A percentile compares a stretch with the other conserved stretches of the same genome.
Conservation (phyloP, 179 eudicot genomes). For the Beta lomatogona region DNA sequence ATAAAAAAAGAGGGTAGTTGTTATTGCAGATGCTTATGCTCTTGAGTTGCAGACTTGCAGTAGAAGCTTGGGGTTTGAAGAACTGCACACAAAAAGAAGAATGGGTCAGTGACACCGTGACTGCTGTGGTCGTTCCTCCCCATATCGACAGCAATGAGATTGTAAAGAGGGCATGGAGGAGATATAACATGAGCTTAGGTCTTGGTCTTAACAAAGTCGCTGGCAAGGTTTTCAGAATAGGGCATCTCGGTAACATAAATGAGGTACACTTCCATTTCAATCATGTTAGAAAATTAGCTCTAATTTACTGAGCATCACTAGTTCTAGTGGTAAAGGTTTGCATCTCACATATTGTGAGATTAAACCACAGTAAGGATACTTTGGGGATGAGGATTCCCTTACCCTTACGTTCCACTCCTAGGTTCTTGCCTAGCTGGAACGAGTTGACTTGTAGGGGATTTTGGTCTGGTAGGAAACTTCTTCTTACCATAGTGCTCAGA, state of each 20-base stretch:
- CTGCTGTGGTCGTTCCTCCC: slow-evolving; percentile 90
- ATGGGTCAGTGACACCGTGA: slow-evolving; percentile 97
- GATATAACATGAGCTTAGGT: slow-evolving; percentile 96
- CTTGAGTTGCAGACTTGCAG: slow-evolving; percentile 75
- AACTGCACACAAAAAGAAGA: slow-evolving; percentile 97
- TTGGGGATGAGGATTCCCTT: too few relatives aligned
- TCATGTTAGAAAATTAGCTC: not conserved
- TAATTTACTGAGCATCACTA: not conserved
- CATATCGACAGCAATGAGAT: slow-evolving; percentile 77
- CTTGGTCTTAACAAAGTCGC: slow-evolving; percentile 98
- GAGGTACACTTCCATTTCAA: slow-evolving; percentile 36
- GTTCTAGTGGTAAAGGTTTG: too few relatives aligned
- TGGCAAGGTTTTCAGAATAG: slow-evolving; percentile 98
- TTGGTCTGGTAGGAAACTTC: too few relatives aligned
- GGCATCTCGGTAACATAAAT: slow-evolving; percentile 93
- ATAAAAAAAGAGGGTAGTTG: not conserved
- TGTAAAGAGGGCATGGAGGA: slow-evolving; percentile 81
- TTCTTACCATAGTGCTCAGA: too few relatives aligned
- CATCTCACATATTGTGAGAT: too few relatives aligned
- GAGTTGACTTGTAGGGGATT: not conserved
- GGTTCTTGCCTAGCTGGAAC: too few relatives aligned
- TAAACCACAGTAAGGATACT: too few relatives aligned
- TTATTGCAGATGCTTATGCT: slow-evolving; percentile 18
- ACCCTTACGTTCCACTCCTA: too few relatives aligned
- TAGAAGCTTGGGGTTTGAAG: slow-evolving; percentile 99